These are phyloP conservation scores for Ascochyta rabiei DNA, from an alignment of 2,329 filamentous ascomycete genomes.

Conservation along the genomic window DNA sequence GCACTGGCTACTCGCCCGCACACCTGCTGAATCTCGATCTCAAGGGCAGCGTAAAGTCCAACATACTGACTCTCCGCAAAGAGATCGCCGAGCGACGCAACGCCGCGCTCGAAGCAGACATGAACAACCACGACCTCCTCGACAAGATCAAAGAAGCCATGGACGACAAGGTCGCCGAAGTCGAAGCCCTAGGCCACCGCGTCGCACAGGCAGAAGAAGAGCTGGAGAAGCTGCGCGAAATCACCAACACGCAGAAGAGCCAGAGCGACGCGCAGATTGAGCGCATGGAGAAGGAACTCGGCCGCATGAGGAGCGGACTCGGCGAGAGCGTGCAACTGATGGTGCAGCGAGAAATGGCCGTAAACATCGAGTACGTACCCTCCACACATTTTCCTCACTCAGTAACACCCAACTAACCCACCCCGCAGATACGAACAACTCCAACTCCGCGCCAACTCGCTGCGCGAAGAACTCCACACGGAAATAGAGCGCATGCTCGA, in stretches of 20 bases:
- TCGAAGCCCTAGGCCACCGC: constrained; percentile 87
- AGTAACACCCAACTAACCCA: not conserved
- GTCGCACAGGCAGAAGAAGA: constrained; percentile 89
- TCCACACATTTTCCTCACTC: not conserved
- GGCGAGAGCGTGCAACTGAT: constrained; percentile 87
- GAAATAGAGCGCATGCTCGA: constrained; percentile 96
- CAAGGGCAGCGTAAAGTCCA: constrained; percentile 78
- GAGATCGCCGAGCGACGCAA: constrained; percentile 91
- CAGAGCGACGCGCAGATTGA: constrained; percentile 93
- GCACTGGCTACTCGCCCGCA: constrained; percentile 86
- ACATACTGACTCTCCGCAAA: constrained; percentile 78
- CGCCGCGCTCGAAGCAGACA: constrained; percentile 82
- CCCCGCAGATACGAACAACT: constrained; percentile 82
- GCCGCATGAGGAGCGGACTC: constrained; percentile 83
- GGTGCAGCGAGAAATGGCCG: constrained; percentile 95
- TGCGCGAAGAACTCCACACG: constrained; percentile 97
- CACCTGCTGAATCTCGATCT: constrained; percentile 90
- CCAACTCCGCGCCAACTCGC: constrained; percentile 77
- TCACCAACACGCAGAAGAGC: constrained; percentile 83
- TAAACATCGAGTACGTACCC: constrained; percentile 81
- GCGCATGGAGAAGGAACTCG: constrained; percentile 98
- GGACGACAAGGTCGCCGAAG: constrained; percentile 91
- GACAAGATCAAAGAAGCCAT: constrained; percentile 96
- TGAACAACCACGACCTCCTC: constrained; percentile 91
- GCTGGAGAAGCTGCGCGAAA: constrained; percentile 90